A percentile compares a stretch with the other conserved stretches of the same genome.
Conservation (phyloP, 2,329 filamentous ascomycete genomes). For the Xylariaceae sp. region DNA sequence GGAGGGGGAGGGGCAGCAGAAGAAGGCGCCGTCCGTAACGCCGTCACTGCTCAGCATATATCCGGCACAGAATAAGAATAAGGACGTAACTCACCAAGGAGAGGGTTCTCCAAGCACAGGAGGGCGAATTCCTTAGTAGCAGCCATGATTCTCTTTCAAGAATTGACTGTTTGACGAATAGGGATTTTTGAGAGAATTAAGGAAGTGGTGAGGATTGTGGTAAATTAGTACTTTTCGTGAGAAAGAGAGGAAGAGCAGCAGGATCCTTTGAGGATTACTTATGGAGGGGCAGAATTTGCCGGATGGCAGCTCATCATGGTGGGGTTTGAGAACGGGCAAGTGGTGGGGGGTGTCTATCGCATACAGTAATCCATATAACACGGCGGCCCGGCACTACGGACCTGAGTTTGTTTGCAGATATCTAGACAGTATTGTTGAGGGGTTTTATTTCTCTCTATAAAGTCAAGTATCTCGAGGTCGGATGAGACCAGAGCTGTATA, state of each 20-base stretch:
- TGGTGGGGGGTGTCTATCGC: background rate
- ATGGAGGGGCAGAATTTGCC: background rate
- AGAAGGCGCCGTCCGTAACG: too few species aligned
- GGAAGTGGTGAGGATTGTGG: slow-evolving; percentile 26
- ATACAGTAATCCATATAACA: background rate
- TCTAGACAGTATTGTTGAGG: too few species aligned
- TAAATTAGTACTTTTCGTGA: slow-evolving; percentile 5
- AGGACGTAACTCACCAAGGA: slow-evolving; percentile 69
- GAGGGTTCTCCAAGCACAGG: slow-evolving; percentile 93
- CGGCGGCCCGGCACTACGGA: too few species aligned
- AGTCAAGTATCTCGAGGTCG: too few species aligned
- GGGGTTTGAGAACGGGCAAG: background rate
- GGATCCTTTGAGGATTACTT: too few species aligned
- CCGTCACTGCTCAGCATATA: too few species aligned
- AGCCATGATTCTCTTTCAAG: slow-evolving; percentile 65
- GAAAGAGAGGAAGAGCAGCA: slow-evolving; percentile 8
- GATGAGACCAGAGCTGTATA: background rate
- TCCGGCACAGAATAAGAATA: too few species aligned
- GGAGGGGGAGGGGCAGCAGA: too few species aligned
- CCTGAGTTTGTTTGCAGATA: too few species aligned
- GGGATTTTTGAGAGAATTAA: background rate
- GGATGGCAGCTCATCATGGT: background rate
- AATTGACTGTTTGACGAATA: background rate
- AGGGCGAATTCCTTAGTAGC: slow-evolving; percentile 77
- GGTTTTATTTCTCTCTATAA: too few species aligned